Evolutionary conservation across 2,329 filamentous ascomycete genomes (phyloP), one percentile per base, ranked within the genome.

Genomic region (Cercospora beticola): DNA sequence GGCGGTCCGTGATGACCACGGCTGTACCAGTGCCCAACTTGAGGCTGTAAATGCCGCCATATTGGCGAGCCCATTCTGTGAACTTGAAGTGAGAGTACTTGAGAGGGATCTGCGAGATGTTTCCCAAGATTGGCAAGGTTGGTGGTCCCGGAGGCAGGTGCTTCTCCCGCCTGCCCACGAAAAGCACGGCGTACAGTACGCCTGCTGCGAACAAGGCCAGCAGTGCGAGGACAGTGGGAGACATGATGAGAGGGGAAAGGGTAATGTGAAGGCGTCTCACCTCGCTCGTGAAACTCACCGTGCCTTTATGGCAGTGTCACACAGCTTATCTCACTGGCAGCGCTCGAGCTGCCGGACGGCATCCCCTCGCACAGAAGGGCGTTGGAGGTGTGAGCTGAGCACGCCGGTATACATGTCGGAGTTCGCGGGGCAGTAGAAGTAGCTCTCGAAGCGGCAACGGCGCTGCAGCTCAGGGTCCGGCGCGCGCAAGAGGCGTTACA

Each of bases 111-210:
- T 81, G 78, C 36, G 80, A 78, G 4, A 81, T 71, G 64, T 83
- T 83, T 14, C 81, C 82, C 4, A 84, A 75, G 26, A 84, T 56
- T 0, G 82, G 82, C 0, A 82, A 40, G 0, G 80, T 82, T 23
- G 77, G 80, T 14, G 80, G 82, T 1, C 82, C 82, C 65, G 76
- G 74, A 26, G 73, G 73, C 7, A 75, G 62, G 43, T 69, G 63
- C 61, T 74, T 72, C 30, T 73, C 72, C 21, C 73, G 70, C 14
- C 69, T 60, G 12, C 74, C 74, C 9, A 72, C 54, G 56, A 62
- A 69, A 7, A 70, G 52, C 14, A 69, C 18, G 28, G 67, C 18
- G 60, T 75, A 74, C n/a, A 71, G 40, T 3, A 69, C 5, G 16
- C 64, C 69, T 2, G 61, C 66, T 12, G 52, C 68, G 10, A 72